Percentiles rank a stretch among this genome's conserved stretches.
These are phyloP conservation scores for Trichoderma afroharzianum DNA, from an alignment of 2,329 filamentous ascomycete genomes.

Conservation along the genomic window DNA sequence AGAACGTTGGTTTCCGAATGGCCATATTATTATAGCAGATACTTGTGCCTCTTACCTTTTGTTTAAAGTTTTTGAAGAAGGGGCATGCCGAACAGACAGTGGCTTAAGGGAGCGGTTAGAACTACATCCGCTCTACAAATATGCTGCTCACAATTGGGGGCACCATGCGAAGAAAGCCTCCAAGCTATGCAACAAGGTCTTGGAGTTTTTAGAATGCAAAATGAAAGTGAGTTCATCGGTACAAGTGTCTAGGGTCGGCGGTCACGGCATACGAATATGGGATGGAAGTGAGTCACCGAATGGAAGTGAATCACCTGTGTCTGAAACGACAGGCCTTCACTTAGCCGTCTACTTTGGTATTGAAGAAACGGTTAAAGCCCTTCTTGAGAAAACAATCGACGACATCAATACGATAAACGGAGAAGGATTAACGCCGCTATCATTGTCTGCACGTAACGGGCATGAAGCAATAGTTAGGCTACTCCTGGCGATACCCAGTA, in stretches of 20 bases:
- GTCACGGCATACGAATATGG: no score
- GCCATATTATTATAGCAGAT: background rate
- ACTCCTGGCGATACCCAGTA: background rate
- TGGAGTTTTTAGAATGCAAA: background rate
- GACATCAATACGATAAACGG: no score
- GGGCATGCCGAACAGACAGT: accelerated
- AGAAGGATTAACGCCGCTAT: accelerated
- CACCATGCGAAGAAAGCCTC: background rate
- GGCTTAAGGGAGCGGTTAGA: background rate
- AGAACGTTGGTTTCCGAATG: background rate
- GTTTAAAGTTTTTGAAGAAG: background rate
- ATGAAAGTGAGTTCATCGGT: no score
- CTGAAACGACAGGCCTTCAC: background rate
- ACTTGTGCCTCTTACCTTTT: background rate
- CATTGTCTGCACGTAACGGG: background rate
- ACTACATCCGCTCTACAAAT: background rate
- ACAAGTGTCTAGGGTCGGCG: no score
- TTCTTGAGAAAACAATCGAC: background rate
- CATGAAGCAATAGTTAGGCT: background rate
- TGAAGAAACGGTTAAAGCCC: background rate
- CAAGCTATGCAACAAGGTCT: background rate
- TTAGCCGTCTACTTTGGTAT: background rate
- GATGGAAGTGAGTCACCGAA: no score
- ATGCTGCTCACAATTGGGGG: background rate
- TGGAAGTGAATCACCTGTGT: no score